Percentiles rank a stretch among this genome's conserved stretches.
Conservation (phyloP, 202 grass and related monocot species). For the Zizania palustris region DNA sequence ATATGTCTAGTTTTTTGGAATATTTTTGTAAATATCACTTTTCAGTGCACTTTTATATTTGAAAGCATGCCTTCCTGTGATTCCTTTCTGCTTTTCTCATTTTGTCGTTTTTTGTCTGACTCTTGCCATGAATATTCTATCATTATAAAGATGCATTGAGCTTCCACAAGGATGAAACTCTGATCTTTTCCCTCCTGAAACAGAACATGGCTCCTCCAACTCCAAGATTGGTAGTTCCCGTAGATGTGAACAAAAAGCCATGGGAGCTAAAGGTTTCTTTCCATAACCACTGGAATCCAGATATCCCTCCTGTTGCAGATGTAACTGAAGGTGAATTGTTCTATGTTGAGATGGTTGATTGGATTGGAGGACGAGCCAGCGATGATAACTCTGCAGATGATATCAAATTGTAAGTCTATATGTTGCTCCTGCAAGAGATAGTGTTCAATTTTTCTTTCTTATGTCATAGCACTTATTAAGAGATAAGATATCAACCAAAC, state of each 20-base stretch:
- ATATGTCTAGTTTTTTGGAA: not conserved
- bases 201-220: constrained; percentile 73
- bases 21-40: constrained; percentile 18
- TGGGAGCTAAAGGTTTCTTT: constrained; percentile 78
- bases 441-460: not conserved
- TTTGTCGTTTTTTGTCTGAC: constrained; percentile 34
- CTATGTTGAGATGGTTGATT: constrained; percentile 86
- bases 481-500: constrained; percentile 24
- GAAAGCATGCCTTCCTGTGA: constrained; percentile 23
- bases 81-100: constrained; percentile 31
- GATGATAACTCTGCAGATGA: constrained; percentile 82
- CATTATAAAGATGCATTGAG: constrained; percentile 31
- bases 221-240: constrained; percentile 70
- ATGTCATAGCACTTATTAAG: constrained; percentile 23
- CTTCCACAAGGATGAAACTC: constrained; percentile 26
- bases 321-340: constrained; percentile 82
- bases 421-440: constrained; percentile 4
- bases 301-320: constrained; percentile 83
- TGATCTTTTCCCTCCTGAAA: constrained; percentile 8
- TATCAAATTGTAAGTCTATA: constrained; percentile 69
- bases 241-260: constrained; percentile 88
- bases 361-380: constrained; percentile 57
- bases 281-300: constrained; percentile 85
- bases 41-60: constrained; percentile 14
- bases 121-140: not conserved